Conservation (phyloP, 2,329 filamentous ascomycete genomes). For the Exophiala aquamarina region DNA sequence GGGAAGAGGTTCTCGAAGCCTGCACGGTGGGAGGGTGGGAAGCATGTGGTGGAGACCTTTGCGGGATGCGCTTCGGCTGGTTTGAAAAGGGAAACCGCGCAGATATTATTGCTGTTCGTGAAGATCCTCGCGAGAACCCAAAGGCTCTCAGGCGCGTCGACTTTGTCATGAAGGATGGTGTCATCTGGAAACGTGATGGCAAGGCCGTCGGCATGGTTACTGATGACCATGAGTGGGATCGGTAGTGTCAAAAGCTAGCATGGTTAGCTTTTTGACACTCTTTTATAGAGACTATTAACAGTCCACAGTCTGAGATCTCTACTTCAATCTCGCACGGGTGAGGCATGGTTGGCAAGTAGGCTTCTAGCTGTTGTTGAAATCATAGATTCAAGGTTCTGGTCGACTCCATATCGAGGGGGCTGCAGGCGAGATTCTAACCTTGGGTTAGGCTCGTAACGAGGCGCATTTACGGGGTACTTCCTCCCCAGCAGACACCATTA, state of each 20-base stretch:
- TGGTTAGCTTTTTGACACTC: background rate
- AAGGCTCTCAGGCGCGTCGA: constrained; percentile 47
- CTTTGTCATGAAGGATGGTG: constrained; percentile 61
- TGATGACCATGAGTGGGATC: constrained; percentile 22
- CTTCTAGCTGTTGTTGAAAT: too few species aligned
- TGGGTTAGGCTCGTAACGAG: too few species aligned
- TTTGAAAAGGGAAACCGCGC: constrained; percentile 51
- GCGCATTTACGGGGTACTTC: too few species aligned
- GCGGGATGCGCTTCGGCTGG: constrained; percentile 54
- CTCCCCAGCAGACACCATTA: too few species aligned
- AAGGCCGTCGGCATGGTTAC: constrained; percentile 11
- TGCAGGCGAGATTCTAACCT: too few species aligned
- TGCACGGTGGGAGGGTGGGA: constrained; percentile 57
- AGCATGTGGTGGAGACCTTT: constrained; percentile 54
- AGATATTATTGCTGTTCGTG: constrained; percentile 52
- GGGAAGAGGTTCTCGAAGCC: constrained; percentile 52
- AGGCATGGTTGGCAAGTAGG: too few species aligned
- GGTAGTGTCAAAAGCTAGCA: constrained; percentile 34
- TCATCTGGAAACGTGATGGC: constrained; percentile 45
- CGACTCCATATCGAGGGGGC: too few species aligned
- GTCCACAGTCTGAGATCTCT: too few species aligned
- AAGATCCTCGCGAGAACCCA: constrained; percentile 44
- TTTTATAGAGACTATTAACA: too few species aligned
- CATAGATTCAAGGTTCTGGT: too few species aligned
- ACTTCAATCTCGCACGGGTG: too few species aligned